Evolutionary conservation across 305 asterid species (phyloP), one percentile per base, ranked within the genome.

Genomic region (Lippia alba): DNA sequence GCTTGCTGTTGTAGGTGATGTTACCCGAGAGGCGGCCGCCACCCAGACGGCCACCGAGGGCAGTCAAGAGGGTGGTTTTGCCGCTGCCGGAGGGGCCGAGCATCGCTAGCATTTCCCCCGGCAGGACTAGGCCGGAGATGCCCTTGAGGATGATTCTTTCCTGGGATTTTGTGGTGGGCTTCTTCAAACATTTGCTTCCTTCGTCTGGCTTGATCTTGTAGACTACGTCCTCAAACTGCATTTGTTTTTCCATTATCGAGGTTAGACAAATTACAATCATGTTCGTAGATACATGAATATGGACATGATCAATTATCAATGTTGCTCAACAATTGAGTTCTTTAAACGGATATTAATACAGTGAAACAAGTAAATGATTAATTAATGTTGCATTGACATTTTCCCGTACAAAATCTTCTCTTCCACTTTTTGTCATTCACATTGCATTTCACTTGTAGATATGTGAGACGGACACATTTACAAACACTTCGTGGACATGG

Each of bases 81-180:
- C 98, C 98, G 74, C 96, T 84, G 53, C 98, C 98, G 0, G 98
- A 93, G 1, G 97, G 98, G 4, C 96, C 98, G 34, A 93, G 80
- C 98, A 89, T 89, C 11, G 98, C 97, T 24, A 93, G 71, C 71
- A 93, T 83, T 59, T 93, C 98, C 0, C 96, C 96, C 0, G 97
- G 94, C 7, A 34, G 67, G 3, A 87, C 94, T 4, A 63, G 45
- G 11, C 97, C 96, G 0, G 94, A 61, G 30, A 89, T 50, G 36
- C 97, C 96, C 19, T 81, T 89, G 19, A 91, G 70, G 78, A 93
- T 93, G 7, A 32, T 15, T 68, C 81, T 82, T 58, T 87, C 98
- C 14, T 64, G 74, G 5, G 85, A 45, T 65, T 80, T 79, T 3
- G 30, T 36, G 41, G 9, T 0, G 0, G 66, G 33, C 18, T 61